phyloP scores from a whole-genome alignment of 805 yeast genomes.

The Blastobotrys terrestris region DNA sequence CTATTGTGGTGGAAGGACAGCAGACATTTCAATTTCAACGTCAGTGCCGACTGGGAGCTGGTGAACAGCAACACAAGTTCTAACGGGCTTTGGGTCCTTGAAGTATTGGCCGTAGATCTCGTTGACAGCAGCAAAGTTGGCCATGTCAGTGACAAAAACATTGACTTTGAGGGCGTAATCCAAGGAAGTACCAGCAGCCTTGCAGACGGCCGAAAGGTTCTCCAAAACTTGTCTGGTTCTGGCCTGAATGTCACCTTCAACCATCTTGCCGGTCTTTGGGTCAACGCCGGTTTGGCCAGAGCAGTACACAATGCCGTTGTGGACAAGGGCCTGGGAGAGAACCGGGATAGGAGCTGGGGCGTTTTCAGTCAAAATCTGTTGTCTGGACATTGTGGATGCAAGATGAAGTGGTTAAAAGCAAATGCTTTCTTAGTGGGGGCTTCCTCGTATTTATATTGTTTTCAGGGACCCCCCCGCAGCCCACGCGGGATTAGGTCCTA shows the following conservation, averaged over 20 bases:
- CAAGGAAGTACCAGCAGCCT: conserved; percentile 78
- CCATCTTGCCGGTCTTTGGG: conserved; percentile 32
- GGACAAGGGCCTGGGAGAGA: conserved; percentile 83
- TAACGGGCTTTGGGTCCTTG: conserved; percentile 57
- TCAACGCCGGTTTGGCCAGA: conserved; percentile 60
- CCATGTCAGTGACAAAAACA: conserved; percentile 86
- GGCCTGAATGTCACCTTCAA: conserved; percentile 34
- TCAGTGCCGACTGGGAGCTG: conserved; percentile 83
- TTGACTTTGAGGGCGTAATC: conserved; percentile 81
- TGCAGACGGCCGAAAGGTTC: conserved; percentile 52
- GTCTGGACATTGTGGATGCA: conserved; percentile 7
- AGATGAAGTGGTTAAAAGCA: neutral
- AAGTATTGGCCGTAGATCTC: conserved; percentile 57
- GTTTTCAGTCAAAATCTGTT: conserved; percentile 46
- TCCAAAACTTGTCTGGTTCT: conserved; percentile 31
- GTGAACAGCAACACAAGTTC: conserved; percentile 95
- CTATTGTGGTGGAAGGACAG: conserved; percentile 4
- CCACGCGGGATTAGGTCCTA: neutral
- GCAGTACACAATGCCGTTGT: conserved; percentile 63
- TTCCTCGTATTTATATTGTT: neutral
- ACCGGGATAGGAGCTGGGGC: conserved; percentile 92
- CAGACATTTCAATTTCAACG: conserved; percentile 64
- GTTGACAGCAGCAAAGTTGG: conserved; percentile 78
- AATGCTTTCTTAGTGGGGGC: neutral
- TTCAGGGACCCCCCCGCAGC: neutral